Conservation (phyloP, 768 basidiomycete species). For the Suillus brevipes region DNA sequence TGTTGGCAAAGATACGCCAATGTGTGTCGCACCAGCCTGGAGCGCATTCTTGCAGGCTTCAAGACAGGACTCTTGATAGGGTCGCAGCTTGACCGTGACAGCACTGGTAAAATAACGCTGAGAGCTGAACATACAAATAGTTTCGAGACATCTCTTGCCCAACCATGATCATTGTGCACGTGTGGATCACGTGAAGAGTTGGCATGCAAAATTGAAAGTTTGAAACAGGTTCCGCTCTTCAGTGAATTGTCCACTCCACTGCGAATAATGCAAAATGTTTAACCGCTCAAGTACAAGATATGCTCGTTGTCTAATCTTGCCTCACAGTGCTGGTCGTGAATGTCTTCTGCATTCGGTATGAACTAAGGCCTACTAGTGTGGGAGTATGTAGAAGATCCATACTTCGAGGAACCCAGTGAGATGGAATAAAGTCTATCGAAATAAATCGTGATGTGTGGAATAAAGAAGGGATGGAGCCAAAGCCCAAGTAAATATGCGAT, state of each 20-base stretch:
- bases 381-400: slow-evolving; percentile 25
- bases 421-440: slow-evolving; percentile 36
- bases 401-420: slow-evolving; percentile 22
- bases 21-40: slow-evolving; percentile 61
- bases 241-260: too few species aligned
- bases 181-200: background rate
- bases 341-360: slow-evolving; percentile 19
- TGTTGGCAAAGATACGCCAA: slow-evolving; percentile 84
- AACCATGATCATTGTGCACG: background rate
- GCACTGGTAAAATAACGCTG: slow-evolving; percentile 12
- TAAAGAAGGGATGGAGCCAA: slow-evolving; percentile 33
- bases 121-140: background rate
- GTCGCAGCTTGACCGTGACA: slow-evolving; percentile 49
- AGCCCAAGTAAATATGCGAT: slow-evolving; percentile 23
- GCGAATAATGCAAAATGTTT: too few species aligned
- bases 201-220: background rate
- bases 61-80: slow-evolving; percentile 85
- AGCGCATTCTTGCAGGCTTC: slow-evolving; percentile 75
- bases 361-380: slow-evolving; percentile 20
- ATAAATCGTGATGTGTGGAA: slow-evolving; percentile 23
- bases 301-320: background rate
- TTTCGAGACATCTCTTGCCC: background rate
- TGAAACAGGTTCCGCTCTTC: too few species aligned
- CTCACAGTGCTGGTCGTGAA: background rate
- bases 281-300: too few species aligned